Percentiles rank a stretch among this genome's conserved stretches.
Conservation (phyloP, 2,329 filamentous ascomycete species). For the Paraconiothyrium brasiliense region DNA sequence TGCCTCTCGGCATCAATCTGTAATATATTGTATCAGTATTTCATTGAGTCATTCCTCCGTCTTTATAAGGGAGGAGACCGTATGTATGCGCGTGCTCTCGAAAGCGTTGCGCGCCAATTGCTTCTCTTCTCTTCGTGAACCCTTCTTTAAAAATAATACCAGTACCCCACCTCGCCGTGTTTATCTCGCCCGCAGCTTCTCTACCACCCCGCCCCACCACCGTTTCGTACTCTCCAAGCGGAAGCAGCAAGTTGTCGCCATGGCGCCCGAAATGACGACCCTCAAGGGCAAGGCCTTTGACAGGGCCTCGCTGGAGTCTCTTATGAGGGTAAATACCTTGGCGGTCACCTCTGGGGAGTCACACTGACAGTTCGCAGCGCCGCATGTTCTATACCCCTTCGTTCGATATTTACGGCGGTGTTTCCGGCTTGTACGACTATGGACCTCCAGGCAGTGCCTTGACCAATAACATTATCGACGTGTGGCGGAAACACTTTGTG, state of each 20-base stretch:
- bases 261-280: slow-evolving; percentile 56
- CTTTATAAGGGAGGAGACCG: slow-evolving; percentile 30
- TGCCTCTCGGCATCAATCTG: slow-evolving; percentile 17
- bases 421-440: slow-evolving; percentile 91
- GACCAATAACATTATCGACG: slow-evolving; percentile 85
- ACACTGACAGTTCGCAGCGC: slow-evolving; percentile 41
- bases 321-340: slow-evolving; percentile 73
- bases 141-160: slow-evolving; percentile 29
- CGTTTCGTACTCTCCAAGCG: slow-evolving; percentile 41
- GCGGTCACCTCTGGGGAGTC: slow-evolving; percentile 23
- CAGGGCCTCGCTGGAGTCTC: slow-evolving; percentile 79
- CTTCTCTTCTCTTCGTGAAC: slow-evolving; percentile 37
- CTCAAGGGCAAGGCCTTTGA: slow-evolving; percentile 89
- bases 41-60: slow-evolving; percentile 32
- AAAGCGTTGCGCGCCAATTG: slow-evolving; percentile 50
- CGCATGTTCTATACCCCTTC: slow-evolving; percentile 87
- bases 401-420: slow-evolving; percentile 93
- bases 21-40: slow-evolving; percentile 34
- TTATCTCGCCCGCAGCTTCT: slow-evolving; percentile 47
- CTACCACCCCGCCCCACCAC: slow-evolving; percentile 41
- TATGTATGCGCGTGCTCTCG: slow-evolving; percentile 53
- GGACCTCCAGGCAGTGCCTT: slow-evolving; percentile 87
- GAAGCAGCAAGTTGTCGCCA: slow-evolving; percentile 37
- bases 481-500: slow-evolving; percentile 94
- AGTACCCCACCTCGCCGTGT: slow-evolving; percentile 41